Base-by-base conservation (phyloP, 805 yeast genomes). In the Helenozyma rhizophorensis region DNA sequence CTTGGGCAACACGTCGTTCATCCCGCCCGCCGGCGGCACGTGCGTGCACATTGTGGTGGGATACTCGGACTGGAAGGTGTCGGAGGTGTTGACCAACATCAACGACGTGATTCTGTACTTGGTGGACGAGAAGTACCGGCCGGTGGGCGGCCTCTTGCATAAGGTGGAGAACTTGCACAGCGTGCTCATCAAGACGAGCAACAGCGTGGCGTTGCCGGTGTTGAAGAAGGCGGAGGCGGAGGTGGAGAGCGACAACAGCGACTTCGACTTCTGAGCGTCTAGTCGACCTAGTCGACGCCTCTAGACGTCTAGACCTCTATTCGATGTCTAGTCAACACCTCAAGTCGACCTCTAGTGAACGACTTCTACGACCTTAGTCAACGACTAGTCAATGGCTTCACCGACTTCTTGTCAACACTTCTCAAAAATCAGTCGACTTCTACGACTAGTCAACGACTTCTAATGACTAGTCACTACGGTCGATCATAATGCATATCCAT, bases 131-230 rank as follows among this genome's bases (percentile, higher is more conserved):
- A 63, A 67, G 29, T 58, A 60, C 45, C 60, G 51, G 40, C 83
- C 83, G 2, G 70, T 72, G 32, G 85, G 86, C 9, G 86, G 86
- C 3, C 50, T 76, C 3, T 53, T 78, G 18, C 62, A 62, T 36
- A 69, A 61, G 1, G 37, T 68, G 14, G 58, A 62, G 12, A 69
- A 68, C 24, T 60, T 83, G 9, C 65, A 56, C 9, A 72, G 71
- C 16, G 55, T 80, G 11, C 76, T 76, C 47, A 62, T 83, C 25
- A 83, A 82, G 55, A 78, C 87, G 0, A 67, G 75, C 28, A 80
- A 76, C 25, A 80, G 89, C 56, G 66, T 70, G 12, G 75, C 84
- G 53, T 59, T 83, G 44, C 90, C 89, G 2, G 60, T 81, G 29
- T 19, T 35, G 43, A 31, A 40, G 17, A 36, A 39, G 29, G 34